These are phyloP conservation scores for Diaporthe sp. DNA, from an alignment of 2,329 filamentous ascomycete genomes.

Conservation along the genomic window DNA sequence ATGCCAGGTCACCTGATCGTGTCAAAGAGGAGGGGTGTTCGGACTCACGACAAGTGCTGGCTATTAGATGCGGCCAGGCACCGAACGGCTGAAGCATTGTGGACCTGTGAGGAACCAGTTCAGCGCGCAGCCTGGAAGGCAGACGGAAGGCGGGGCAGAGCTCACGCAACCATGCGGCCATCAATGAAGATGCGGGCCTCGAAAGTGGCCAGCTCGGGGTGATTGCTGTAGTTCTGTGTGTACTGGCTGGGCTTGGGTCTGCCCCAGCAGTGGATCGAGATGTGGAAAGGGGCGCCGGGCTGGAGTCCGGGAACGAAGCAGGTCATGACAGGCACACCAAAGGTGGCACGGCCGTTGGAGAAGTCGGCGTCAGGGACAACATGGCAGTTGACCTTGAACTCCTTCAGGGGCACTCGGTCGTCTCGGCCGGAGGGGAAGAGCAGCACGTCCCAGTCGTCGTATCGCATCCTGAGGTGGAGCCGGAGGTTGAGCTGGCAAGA, in stretches of 20 bases:
- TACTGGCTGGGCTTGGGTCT: conserved; percentile 71
- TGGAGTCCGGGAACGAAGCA: conserved; percentile 78
- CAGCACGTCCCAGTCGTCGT: conserved; percentile 88
- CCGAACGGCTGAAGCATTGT: conserved; percentile 66
- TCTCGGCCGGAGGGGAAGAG: conserved; percentile 75
- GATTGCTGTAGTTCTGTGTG: conserved; percentile 68
- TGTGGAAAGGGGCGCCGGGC: conserved; percentile 71
- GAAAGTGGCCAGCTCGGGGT: conserved; percentile 70
- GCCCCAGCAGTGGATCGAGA: conserved; percentile 83
- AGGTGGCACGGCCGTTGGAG: conserved; percentile 62
- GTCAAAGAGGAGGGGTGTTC: too few species aligned
- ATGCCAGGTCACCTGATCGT: conserved; percentile 1
- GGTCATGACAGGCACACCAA: conserved; percentile 75
- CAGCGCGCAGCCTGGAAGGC: too few species aligned
- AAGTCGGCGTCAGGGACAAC: conserved; percentile 72
- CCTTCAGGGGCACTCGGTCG: conserved; percentile 79
- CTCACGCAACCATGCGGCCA: conserved; percentile 73
- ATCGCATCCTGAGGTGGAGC: conserved; percentile 74
- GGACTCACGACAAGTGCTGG: conserved; percentile 58
- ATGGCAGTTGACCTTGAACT: conserved; percentile 86
- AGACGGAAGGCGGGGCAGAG: conserved; percentile 30
- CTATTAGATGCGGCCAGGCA: conserved; percentile 65
- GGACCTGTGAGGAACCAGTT: conserved; percentile 57
- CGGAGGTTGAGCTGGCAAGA: background rate
- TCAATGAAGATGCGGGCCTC: conserved; percentile 79